These are phyloP conservation scores for Camellia lanceoleosa DNA, from an alignment of 148 eudicot species.

Conservation along the genomic window DNA sequence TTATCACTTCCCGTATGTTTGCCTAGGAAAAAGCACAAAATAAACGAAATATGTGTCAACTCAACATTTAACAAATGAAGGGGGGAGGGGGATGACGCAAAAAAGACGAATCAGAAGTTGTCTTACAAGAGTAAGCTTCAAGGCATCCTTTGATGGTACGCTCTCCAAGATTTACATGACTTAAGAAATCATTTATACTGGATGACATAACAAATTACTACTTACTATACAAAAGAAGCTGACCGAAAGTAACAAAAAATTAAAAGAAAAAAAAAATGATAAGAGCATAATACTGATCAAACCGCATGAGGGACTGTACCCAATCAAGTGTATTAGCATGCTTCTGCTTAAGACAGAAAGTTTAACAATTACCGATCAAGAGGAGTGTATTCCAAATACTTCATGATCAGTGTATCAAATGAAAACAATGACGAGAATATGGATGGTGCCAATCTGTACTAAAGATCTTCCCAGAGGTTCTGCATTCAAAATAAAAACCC, in stretches of 20 bases:
- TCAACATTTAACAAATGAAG: background rate
- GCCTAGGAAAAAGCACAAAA: slow-evolving; percentile 35
- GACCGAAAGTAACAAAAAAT: background rate
- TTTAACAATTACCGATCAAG: slow-evolving; percentile 51
- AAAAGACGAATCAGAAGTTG: background rate
- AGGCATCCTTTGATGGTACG: slow-evolving; percentile 42
- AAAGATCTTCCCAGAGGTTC: background rate
- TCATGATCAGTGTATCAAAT: slow-evolving; percentile 53
- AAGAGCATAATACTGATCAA: background rate
- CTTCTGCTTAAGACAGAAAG: background rate
- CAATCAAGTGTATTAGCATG: background rate
- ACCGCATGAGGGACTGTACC: background rate
- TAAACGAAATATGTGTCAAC: background rate
- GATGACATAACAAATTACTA: background rate
- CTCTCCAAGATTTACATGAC: slow-evolving; percentile 40
- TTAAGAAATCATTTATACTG: slow-evolving; percentile 68
- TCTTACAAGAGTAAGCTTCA: slow-evolving; percentile 88
- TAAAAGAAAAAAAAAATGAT: no score
- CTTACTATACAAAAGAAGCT: background rate
- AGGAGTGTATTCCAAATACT: slow-evolving; percentile 46
- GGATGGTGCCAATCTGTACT: background rate
- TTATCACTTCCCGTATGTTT: slow-evolving; percentile 77
- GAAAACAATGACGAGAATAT: background rate
- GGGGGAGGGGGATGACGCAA: no score
- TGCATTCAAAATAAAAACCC: background rate